Conservation (phyloP, 495 filamentous ascomycete species). For the Physcia stellaris region DNA sequence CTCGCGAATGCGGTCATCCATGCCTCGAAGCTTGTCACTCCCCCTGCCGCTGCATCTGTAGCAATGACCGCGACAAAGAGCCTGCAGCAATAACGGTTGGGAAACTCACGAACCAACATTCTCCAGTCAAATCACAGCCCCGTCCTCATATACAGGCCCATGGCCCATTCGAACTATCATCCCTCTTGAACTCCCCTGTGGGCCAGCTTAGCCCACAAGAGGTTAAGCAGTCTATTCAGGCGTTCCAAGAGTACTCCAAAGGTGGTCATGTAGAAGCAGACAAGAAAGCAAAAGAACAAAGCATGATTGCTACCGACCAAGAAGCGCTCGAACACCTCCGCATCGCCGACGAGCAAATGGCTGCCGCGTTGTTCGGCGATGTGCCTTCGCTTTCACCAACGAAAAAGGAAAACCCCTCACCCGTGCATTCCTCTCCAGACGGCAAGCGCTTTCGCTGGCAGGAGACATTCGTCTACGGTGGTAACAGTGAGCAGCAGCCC, state of each 20-base stretch:
- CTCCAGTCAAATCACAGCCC: neutral
- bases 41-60: constrained; percentile 8
- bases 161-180: neutral
- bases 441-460: too few relatives aligned
- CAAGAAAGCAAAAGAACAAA: neutral
- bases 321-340: neutral
- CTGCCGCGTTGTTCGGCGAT: constrained; percentile 2
- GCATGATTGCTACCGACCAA: neutral
- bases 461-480: too few relatives aligned
- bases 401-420: too few relatives aligned
- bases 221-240: neutral
- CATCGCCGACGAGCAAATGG: constrained; percentile 6
- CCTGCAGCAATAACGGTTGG: too few relatives aligned
- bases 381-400: too few relatives aligned
- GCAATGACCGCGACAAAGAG: neutral
- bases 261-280: constrained; percentile 9
- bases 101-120: too few relatives aligned
- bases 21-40: constrained; percentile 8
- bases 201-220: neutral
- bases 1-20: constrained; percentile 21
- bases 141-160: neutral
- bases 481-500: too few relatives aligned
- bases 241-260: constrained; percentile 7
- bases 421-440: too few relatives aligned
- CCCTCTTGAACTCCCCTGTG: neutral